Base-by-base conservation (phyloP, 1,284 basidiomycete species). In the Phylloporus sp. region DNA sequence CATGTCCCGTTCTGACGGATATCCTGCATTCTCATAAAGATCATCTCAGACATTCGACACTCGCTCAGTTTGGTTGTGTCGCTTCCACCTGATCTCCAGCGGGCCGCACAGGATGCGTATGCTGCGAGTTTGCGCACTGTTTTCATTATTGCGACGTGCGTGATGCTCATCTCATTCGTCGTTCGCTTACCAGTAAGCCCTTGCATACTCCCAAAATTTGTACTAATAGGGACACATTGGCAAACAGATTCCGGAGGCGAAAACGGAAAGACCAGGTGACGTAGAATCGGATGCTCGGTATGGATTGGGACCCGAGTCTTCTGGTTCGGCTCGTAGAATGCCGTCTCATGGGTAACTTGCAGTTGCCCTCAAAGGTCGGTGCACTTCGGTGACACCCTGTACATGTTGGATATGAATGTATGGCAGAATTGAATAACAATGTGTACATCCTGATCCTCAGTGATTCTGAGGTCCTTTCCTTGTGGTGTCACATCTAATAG, bases 71-170 rank as follows among this genome's bases (percentile, higher is more conserved):
- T 73, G 32, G 64, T 73, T 15, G 41, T 39, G 35, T 60, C 63
- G 4, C 71, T 73, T 19, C 71, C 65, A 17, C 39, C 49, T 12
- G 57, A 61, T 29, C 70, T 71, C 25, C 70, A 68, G 5, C 69
- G 47, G 19, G 69, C 53, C 5, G 47, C 71, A 10, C 56, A 39
- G 39, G 71, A 71, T 20, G 71, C 71, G 8, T 73, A 73, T 41
- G 63, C 65, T 10, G 56, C 63, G 10, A 71, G 69, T 35, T 20
- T 71, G 23, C 57, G 53, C 43, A 64, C 62, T 11, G 69, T 73
- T 12, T 71, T 71, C 14, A 39, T 71, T 43, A 23, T 73, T 27
- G 69, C 62, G 35, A 57, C 55, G 4, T 63, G 68, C 3, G 4
- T 58, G 41, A 35, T 64, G 63, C 5, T 71, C 32, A 5, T 73